Base-by-base conservation (phyloP, 208 protist genomes). In the Leishmania tarentolae region DNA sequence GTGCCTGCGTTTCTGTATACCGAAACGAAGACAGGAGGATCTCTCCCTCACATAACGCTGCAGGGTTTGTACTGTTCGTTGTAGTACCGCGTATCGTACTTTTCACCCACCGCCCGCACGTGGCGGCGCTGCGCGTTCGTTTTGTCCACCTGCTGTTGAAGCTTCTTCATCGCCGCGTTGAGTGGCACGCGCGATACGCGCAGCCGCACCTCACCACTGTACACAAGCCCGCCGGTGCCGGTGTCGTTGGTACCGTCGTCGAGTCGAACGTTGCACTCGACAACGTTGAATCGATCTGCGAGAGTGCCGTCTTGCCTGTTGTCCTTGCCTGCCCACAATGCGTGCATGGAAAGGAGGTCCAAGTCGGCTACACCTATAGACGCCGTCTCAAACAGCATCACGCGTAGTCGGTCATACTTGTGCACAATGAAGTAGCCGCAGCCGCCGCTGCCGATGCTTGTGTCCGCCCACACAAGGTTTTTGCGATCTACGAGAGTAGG, bases 301-400 rank as follows among this genome's bases (percentile, higher is more conserved):
- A 84, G 78, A 37, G 56, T 80, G 46, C 74, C 75, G 21, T 42
- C 11, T 65, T 42, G 80, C 59, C 4, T 9, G 47, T 76, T 19
- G 69, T 63, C 81, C 57, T 84, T 79, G 24, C 66, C 57, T 37
- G 52, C 42, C 85, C 85, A 94, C 57, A 95, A 82, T 42, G 87
- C 86, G 44, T 77, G 66, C 40, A 94, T 75, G 52, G 88, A 79
- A 70, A 92, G 82, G 11, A 96, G 77, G 46, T 93, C 90, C 28
- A 96, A 42, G 69, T 96, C 93, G 8, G 89, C 90, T 8, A 82
- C 78, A 9, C 93, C 93, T 52, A 93, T 81, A 21, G 91, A 86
- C 66, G 91, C 91, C 65, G 83, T 86, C 79, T 94, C 90, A 75
- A 93, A 95, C 50, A 96, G 83, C 53, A 92, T 83, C 8, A 95